Base-by-base conservation (phyloP, 106 monocot genomes). In the Posidonia australis region DNA sequence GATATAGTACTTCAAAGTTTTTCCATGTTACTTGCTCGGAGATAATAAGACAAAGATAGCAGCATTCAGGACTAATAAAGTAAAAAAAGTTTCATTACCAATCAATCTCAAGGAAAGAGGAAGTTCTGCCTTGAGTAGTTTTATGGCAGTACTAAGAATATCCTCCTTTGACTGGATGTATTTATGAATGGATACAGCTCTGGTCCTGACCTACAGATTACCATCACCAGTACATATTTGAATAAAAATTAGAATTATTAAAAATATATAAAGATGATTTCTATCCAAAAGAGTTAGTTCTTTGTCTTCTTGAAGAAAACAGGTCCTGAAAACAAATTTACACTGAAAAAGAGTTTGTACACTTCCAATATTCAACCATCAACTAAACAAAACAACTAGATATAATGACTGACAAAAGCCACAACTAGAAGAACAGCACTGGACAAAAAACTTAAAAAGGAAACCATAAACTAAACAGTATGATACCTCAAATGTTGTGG, bases 41-140 rank as follows among this genome's bases (percentile, higher is more conserved):
- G 7, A 36, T 36, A 36, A 36, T 4, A 36, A 36, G 36, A 36
- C 36, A 36, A 7, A 36, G 2, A 36, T 7, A 36, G 36, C 36
- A 36, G 7, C 36, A 36, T 36, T 36, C 5, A 36, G 2, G 7
- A 36, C 2, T 36, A 36, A 36, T 36, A 4, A 2, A 36, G 36
- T 41, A 58, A n/a, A 29, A 58, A 61, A n/a, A 48, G 42, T 5
- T 9, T 13, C 32, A 43, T 26, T 86, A 99, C 98, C 98, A 49
- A 91, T 83, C 55, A 99, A 74, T 70, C 98, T 99, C 67, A 91
- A 60, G 59, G 98, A 81, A 62, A 88, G 68, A 68, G 98, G 98
- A 62, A 99, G 81, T 71, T 99, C 91, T 58, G 87, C 80, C 68
- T 81, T 87, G n/a, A 99, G 76, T 66, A 99, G 73, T 64, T 79